Evolutionary conservation across 129 eudicot species (phyloP).

Genomic region (Helianthus tuberosus): DNA sequence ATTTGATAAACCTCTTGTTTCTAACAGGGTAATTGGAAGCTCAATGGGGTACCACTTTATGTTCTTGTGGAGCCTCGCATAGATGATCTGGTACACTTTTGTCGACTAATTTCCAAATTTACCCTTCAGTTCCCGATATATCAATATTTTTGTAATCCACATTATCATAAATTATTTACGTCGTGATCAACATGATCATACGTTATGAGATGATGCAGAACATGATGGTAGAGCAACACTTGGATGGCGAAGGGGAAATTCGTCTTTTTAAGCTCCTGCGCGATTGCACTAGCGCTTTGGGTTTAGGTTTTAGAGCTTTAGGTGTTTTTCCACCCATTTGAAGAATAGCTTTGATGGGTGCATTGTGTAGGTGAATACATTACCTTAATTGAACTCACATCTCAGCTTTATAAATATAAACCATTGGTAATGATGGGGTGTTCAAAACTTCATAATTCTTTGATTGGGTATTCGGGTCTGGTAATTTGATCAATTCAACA

Average conservation of each 20-base stretch:
- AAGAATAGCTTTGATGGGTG: conserved; percentile 35
- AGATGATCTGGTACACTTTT: conserved; percentile 39
- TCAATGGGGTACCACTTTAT: conserved; percentile 73
- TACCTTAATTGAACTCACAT: conserved; percentile 28
- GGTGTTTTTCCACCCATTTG: conserved; percentile 17
- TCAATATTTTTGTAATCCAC: not conserved
- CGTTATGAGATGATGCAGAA: conserved; percentile 22
- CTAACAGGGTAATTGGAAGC: conserved; percentile 63
- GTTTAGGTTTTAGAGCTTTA: conserved; percentile 11
- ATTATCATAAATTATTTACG: not conserved
- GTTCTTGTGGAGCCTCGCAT: conserved; percentile 93
- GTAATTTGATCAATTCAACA: not conserved
- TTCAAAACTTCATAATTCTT: not conserved
- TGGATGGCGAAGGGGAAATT: conserved; percentile 23
- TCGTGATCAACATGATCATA: conserved; percentile 25
- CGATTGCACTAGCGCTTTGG: not conserved
- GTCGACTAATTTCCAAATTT: not conserved
- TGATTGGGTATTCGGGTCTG: not conserved
- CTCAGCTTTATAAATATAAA: conserved; percentile 26
- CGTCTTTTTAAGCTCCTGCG: not conserved
- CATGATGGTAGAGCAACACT: not conserved
- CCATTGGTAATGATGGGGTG: conserved; percentile 12
- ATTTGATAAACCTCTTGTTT: not conserved
- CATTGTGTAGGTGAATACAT: conserved; percentile 37
- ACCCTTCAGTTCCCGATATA: not conserved